phyloP scores from a whole-genome alignment of 2,329 filamentous ascomycete species.

The Venturia asperata region DNA sequence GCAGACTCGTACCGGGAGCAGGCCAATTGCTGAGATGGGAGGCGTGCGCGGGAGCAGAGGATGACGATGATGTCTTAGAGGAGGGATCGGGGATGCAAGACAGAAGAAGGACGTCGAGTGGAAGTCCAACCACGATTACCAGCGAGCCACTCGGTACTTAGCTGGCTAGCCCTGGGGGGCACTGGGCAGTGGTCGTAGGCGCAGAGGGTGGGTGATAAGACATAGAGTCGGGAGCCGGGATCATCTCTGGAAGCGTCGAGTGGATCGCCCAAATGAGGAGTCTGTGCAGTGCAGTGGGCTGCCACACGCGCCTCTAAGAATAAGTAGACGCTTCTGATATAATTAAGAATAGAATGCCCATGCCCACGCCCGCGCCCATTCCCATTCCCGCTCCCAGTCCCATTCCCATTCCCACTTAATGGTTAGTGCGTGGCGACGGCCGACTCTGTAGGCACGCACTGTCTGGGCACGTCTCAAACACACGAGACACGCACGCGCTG shows the following conservation, averaged over 20 bases:
- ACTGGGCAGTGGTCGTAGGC: not conserved
- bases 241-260: not conserved
- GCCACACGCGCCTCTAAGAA: constrained; percentile 1
- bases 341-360: constrained; percentile 1
- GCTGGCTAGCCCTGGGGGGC: too few species aligned
- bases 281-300: not conserved
- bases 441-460: not conserved
- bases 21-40: not conserved
- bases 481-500: not conserved
- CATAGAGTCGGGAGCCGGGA: not conserved
- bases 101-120: not conserved
- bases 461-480: too few species aligned
- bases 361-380: too few species aligned
- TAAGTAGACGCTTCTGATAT: not conserved
- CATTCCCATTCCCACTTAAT: not conserved
- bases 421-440: not conserved
- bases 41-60: not conserved
- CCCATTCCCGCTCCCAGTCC: too few species aligned
- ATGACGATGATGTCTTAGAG: not conserved
- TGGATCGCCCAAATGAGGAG: constrained; percentile 1
- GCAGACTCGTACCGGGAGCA: not conserved
- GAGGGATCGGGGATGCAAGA: not conserved
- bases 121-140: too few species aligned
- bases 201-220: not conserved
- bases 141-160: too few species aligned